A percentile compares a stretch with the other conserved stretches of the same genome.
phyloP scores from a whole-genome alignment of 1,284 basidiomycete genomes.

The Lignosus rhinocerotis region DNA sequence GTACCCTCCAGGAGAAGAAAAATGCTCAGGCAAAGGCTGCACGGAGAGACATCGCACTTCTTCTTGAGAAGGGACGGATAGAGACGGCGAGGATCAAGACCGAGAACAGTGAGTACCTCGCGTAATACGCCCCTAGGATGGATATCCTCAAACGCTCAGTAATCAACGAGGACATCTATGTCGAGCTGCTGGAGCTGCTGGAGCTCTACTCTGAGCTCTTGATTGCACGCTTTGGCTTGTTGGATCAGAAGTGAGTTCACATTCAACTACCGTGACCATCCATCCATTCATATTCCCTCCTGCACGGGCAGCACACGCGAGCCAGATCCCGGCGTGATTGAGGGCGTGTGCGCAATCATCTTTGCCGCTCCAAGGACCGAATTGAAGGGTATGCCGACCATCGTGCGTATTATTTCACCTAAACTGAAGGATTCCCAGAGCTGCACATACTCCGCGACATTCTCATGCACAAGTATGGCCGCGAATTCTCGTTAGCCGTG shows the following conservation, averaged over 20 bases:
- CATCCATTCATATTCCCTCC: constrained; percentile 1
- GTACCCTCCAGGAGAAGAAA: constrained; percentile 92
- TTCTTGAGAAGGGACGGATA: constrained; percentile 77
- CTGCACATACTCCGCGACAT: constrained; percentile 90
- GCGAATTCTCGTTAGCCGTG: constrained; percentile 77
- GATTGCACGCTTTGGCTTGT: constrained; percentile 88
- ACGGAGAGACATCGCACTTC: constrained; percentile 76
- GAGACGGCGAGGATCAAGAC: constrained; percentile 86
- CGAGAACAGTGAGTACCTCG: constrained; percentile 62
- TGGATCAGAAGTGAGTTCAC: constrained; percentile 76
- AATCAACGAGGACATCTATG: constrained; percentile 83
- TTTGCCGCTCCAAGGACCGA: constrained; percentile 91
- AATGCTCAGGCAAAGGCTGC: constrained; percentile 86
- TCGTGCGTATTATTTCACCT: neutral
- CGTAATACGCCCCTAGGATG: neutral
- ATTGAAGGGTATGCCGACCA: constrained; percentile 65
- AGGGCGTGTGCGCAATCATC: constrained; percentile 81
- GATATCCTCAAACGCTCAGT: constrained; percentile 40
- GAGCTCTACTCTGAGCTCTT: constrained; percentile 94
- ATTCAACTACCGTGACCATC: constrained; percentile 1
- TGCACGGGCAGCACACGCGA: constrained; percentile 61
- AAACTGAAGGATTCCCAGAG: constrained; percentile 49
- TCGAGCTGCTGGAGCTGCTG: constrained; percentile 88
- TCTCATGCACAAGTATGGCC: constrained; percentile 91
- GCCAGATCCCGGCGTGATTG: constrained; percentile 80